Conservation (phyloP, 78 protist species). For the Dictyostelium firmibasis region DNA sequence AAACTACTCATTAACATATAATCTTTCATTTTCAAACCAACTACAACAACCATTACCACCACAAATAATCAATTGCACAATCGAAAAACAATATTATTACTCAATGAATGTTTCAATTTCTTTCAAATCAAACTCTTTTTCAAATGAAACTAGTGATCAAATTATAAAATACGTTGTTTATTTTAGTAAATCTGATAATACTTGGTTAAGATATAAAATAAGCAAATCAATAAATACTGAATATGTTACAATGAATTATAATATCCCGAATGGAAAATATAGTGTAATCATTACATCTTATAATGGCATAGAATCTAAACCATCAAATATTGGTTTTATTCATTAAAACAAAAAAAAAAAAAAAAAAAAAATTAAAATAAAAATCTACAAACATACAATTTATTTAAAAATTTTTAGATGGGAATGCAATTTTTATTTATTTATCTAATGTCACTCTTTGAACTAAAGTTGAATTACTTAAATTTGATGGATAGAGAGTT, state of each 20-base stretch:
- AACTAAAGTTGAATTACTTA: neutral
- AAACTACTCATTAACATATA: neutral
- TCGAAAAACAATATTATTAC: neutral
- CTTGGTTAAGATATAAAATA: neutral
- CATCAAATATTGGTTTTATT: neutral
- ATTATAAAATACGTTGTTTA: neutral
- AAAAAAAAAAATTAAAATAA: too few species aligned
- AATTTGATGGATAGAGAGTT: neutral
- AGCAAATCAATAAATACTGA: neutral
- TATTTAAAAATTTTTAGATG: too few species aligned
- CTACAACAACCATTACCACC: neutral
- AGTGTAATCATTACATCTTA: neutral
- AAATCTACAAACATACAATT: too few species aligned
- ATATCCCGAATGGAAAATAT: neutral
- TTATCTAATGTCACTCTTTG: conserved; percentile 17
- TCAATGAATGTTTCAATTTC: neutral
- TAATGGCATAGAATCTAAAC: neutral
- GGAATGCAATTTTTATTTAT: too few species aligned
- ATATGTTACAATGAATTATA: neutral
- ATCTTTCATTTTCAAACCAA: neutral
- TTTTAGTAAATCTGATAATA: neutral
- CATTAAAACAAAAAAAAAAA: neutral
- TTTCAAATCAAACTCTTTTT: neutral
- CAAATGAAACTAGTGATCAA: neutral
- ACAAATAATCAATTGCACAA: neutral